These are phyloP conservation scores for Nakazawaea wyomingensis DNA, from an alignment of 805 yeast species.

Conservation along the genomic window DNA sequence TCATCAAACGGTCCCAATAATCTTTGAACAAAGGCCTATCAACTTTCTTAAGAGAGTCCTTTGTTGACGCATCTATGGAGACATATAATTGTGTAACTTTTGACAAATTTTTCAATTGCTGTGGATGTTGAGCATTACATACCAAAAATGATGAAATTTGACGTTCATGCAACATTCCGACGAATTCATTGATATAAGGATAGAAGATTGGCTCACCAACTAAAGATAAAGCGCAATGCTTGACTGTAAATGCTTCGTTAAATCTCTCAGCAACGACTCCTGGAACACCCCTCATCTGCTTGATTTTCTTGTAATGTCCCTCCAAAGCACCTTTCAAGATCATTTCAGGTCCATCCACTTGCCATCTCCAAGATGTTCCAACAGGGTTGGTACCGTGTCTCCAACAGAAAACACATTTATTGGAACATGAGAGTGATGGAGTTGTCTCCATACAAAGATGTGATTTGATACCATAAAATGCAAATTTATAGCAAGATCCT, in stretches of 20 bases:
- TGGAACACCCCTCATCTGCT: slow-evolving; percentile 93
- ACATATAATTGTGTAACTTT: slow-evolving; percentile 90
- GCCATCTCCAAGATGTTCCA: slow-evolving; percentile 96
- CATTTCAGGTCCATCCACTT: slow-evolving; percentile 82
- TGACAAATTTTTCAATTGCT: slow-evolving; percentile 58
- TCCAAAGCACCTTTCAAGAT: slow-evolving; percentile 79
- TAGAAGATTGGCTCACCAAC: slow-evolving; percentile 96
- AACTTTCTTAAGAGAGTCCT: slow-evolving; percentile 69
- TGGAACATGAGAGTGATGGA: slow-evolving; percentile 89
- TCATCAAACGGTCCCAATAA: slow-evolving; percentile 84
- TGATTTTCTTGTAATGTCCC: slow-evolving; percentile 88
- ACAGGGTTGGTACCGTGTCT: slow-evolving; percentile 97
- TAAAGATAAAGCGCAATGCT: slow-evolving; percentile 86
- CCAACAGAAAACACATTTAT: slow-evolving; percentile 96
- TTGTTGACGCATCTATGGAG: slow-evolving; percentile 91
- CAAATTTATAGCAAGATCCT: slow-evolving; percentile 90
- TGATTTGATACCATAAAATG: slow-evolving; percentile 84
- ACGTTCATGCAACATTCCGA: slow-evolving; percentile 71
- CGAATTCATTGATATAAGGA: slow-evolving; percentile 84
- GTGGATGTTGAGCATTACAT: slow-evolving; percentile 96
- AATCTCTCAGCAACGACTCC: slow-evolving; percentile 88
- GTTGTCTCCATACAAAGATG: slow-evolving; percentile 96
- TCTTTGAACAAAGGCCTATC: slow-evolving; percentile 88
- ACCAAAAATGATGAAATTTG: slow-evolving; percentile 84
- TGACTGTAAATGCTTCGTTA: slow-evolving; percentile 83